phyloP scores from a whole-genome alignment of 2,329 filamentous ascomycete genomes.

The Furcasterigmium sp. region DNA sequence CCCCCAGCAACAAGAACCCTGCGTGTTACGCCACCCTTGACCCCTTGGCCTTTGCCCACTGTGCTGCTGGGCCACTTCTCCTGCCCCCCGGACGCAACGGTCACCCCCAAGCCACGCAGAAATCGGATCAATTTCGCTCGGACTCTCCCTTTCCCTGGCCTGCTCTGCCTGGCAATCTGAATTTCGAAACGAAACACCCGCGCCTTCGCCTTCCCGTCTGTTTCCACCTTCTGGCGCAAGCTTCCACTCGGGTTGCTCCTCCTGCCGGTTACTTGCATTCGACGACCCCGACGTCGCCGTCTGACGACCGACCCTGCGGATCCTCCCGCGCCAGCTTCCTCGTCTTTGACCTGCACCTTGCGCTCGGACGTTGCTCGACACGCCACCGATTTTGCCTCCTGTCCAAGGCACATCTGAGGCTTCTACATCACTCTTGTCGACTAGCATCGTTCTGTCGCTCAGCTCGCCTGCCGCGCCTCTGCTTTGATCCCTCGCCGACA shows the following conservation, averaged over 20 bases:
- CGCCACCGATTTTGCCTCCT: background rate
- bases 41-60: constrained; percentile 1
- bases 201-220: background rate
- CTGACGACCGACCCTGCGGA: background rate
- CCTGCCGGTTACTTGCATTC: background rate
- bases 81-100: background rate
- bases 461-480: too few relatives aligned
- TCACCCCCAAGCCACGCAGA: constrained; percentile 3
- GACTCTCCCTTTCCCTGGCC: constrained; percentile 4
- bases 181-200: constrained; percentile 6
- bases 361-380: background rate
- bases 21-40: constrained; percentile 3
- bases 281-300: background rate
- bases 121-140: constrained; percentile 4
- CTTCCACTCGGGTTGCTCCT: background rate
- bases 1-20: background rate
- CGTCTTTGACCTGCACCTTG: background rate
- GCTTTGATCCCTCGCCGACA: background rate
- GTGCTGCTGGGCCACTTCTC: too few relatives aligned
- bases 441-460: too few relatives aligned
- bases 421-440: too few relatives aligned
- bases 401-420: too few relatives aligned
- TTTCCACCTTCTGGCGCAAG: constrained; percentile 1
- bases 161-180: background rate
- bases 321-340: background rate